Base-by-base conservation (phyloP, 2,329 filamentous ascomycete species). In the Pestalotiopsis sp. region DNA sequence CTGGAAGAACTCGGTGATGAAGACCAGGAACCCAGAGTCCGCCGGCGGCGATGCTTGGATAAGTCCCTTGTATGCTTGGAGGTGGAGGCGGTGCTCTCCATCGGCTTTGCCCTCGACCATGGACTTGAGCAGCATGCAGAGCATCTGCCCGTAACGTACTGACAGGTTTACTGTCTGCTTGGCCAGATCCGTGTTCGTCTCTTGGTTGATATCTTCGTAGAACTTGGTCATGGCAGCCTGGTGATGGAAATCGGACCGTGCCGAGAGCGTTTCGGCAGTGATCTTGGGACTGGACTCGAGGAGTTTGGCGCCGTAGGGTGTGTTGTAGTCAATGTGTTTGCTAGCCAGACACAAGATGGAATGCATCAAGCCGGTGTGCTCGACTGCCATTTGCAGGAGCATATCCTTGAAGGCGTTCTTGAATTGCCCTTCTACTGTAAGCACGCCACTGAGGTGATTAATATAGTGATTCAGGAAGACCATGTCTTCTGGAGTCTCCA, bases 361-460 rank as follows among this genome's bases (percentile, higher is more conserved):
- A 78, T 97, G 94, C 94, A 97, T 97, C 66, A 97, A 84, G 13
- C 93, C 93, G 70, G 90, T 87, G 77, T 97, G 91, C 70, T 91
- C 86, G 57, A 93, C 90, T 2, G 94, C 94, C 83, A 97, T 92
- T 1, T 93, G 93, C 2, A 97, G 84, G 45, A 97, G 83, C 72
- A 96, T 91, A 72, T 94, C 92, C 76, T 93, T 93, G 82, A 97
- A 97, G 1, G 93, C 93, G 73, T 97, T 97, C 69, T 90, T 90
- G 70, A 91, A 87, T 77, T 95, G 93, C 64, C 91, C 91, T 75
- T 95, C 93, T 20, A 97, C 87, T 0, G 93, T 97, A 65, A 97
- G 85, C 2, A 96, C 91, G 56, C 90, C 89, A 81, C 93, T 95
- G 68, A 97, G 87, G 66, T 93, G 88, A 72, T 89, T 90, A 66